Base-by-base conservation (phyloP, 495 filamentous ascomycete species). In the Penicillium egyptiacum region DNA sequence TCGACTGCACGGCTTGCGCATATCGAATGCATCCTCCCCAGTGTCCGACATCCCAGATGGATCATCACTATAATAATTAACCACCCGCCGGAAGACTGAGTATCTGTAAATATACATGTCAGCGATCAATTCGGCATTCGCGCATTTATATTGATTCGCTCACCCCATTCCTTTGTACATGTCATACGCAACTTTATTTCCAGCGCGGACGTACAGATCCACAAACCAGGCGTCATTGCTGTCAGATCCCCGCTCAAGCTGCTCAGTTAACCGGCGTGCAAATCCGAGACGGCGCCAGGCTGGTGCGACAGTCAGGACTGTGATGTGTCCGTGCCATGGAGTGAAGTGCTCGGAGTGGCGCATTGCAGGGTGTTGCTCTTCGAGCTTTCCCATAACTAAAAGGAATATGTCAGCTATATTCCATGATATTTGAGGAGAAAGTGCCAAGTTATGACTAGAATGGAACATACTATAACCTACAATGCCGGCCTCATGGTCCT, bases 291-390 rank as follows among this genome's bases (percentile, higher is more conserved):
- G 85, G 17, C 93, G 86, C 56, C 87, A 90, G 62, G 87, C 83
- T 0, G 94, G 94, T 14, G 92, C 89, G 23, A 98, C 90, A 3
- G 94, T 97, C 17, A 98, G 79, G 39, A 92, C 92, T 17, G 94
- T 98, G 73, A 98, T 96, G 75, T 98, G 94, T 28, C 92, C 94
- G 73, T 98, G 94, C 89, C 91, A 98, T 23, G 95, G 92, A 19
- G 93, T 88, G 73, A 93, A 96, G 75, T 95, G 90, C 61, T 88
- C 81, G 50, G 87, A 90, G 65, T 84, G 82, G 47, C 81, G 74
- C 70, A 86, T 81, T 53, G 82, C 83, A 19, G 83, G 75, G 23
- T 90, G 92, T 33, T 91, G 91, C 63, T 91, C 86, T 77, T 98
- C 95, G 51, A 94, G 79, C 75, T 98, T 98, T 59, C 92, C 94